phyloP scores from a whole-genome alignment of 257 asterid species.

The Asclepias syriaca region DNA sequence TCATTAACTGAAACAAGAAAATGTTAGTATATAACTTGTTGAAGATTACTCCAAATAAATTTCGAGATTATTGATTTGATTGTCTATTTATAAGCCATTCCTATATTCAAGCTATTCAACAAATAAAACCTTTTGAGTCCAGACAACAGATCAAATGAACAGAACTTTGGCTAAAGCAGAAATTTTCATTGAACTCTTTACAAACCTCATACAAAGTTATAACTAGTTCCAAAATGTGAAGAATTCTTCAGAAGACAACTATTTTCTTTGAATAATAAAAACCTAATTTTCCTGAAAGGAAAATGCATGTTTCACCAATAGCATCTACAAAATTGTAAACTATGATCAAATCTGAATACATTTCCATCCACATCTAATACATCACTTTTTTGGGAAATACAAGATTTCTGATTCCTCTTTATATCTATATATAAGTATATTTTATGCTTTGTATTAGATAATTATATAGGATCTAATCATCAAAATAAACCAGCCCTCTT shows the following conservation, averaged over 20 bases:
- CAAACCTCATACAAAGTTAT: neutral
- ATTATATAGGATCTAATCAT: neutral
- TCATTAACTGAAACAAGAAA: neutral
- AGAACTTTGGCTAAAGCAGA: neutral
- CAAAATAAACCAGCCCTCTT: neutral
- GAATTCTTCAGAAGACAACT: neutral
- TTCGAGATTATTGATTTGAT: neutral
- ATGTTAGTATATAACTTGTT: no score
- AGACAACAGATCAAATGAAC: no score
- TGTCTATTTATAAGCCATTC: neutral
- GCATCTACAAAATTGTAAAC: neutral
- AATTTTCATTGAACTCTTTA: neutral
- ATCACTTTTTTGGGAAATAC: neutral
- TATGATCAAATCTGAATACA: neutral
- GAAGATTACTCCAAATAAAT: neutral
- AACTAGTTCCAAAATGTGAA: no score
- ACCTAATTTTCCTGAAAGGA: neutral
- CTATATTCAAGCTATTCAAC: neutral
- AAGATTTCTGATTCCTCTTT: neutral
- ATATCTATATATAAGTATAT: neutral
- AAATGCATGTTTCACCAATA: neutral
- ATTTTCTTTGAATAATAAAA: no score
- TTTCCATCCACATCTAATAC: neutral
- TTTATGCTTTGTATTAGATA: neutral
- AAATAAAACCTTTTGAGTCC: neutral